These are phyloP conservation scores for Phlebopus sp. DNA, from an alignment of 1,284 basidiomycete species.

Conservation along the genomic window DNA sequence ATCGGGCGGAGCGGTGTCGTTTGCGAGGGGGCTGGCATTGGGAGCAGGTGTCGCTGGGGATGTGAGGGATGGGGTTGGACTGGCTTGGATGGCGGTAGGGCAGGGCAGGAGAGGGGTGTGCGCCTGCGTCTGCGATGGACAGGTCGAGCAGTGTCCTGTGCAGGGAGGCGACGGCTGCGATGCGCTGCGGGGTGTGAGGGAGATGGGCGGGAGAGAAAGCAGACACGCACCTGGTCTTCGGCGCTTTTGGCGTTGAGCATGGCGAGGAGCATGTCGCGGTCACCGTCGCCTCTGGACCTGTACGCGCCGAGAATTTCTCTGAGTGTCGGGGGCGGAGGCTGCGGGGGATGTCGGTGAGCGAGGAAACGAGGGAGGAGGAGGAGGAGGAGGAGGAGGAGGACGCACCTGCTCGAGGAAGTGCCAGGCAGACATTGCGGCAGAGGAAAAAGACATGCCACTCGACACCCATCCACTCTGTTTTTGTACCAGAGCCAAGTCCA, in stretches of 20 bases:
- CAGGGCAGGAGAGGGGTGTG: constrained; percentile 14
- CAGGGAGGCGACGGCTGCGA: constrained; percentile 64
- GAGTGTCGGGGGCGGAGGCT: constrained; percentile 75
- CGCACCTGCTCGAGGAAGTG: constrained; percentile 48
- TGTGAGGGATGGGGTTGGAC: constrained; percentile 16
- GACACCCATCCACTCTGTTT: constrained; percentile 20
- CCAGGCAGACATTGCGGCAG: constrained; percentile 39
- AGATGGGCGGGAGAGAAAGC: neutral
- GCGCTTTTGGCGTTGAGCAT: constrained; percentile 88
- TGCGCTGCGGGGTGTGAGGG: constrained; percentile 43
- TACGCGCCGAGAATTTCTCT: constrained; percentile 85
- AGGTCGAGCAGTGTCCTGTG: constrained; percentile 69
- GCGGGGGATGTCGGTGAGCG: constrained; percentile 15
- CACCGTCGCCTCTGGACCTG: constrained; percentile 79
- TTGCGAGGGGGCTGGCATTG: constrained; percentile 35
- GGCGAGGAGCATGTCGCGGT: constrained; percentile 83
- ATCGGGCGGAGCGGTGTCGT: constrained; percentile 45
- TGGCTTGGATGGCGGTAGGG: constrained; percentile 15
- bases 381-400: neutral
- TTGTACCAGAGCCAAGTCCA: constrained; percentile 38
- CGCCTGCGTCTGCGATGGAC: constrained; percentile 38
- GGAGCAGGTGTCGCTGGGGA: constrained; percentile 23
- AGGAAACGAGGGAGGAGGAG: too few species aligned
- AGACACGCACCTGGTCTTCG: constrained; percentile 72
- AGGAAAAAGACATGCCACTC: constrained; percentile 5